Conservation (phyloP, 2,329 filamentous ascomycete species). For the Grosmannia huntii region DNA sequence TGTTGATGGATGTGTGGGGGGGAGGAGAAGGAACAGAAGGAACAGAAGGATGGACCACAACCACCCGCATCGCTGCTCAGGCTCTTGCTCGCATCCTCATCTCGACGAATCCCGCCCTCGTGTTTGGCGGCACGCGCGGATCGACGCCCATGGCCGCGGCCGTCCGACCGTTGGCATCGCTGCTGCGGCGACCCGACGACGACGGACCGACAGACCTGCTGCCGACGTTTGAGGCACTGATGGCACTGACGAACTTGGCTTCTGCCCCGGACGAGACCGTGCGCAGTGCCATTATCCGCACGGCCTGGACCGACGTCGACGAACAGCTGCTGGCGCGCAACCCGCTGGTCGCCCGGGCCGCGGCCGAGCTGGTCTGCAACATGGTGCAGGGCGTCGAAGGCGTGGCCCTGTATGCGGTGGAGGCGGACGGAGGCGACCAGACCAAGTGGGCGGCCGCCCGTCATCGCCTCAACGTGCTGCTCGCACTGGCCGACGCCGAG, state of each 20-base stretch:
- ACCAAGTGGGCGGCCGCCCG: conserved; percentile 40
- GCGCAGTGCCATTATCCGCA: conserved; percentile 56
- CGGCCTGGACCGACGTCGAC: conserved; percentile 65
- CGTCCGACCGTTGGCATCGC: conserved; percentile 66
- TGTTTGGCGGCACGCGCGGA: conserved; percentile 62
- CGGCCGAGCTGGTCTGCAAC: conserved; percentile 86
- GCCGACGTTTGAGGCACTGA: conserved; percentile 77
- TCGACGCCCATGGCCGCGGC: conserved; percentile 63
- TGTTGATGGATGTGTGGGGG: conserved; percentile 60
- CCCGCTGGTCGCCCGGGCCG: conserved; percentile 62
- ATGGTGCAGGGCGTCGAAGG: conserved; percentile 59
- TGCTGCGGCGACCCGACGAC: conserved; percentile 43
- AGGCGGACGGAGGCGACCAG: conserved; percentile 21
- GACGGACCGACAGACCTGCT: conserved; percentile 68
- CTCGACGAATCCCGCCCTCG: conserved; percentile 68
- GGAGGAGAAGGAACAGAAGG: not conserved
- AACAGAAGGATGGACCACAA: no score
- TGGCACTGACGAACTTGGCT: conserved; percentile 89
- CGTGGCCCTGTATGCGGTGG: conserved; percentile 51
- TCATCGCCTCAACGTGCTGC: conserved; percentile 66
- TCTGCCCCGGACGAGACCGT: conserved; percentile 59
- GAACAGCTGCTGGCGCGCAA: conserved; percentile 72
- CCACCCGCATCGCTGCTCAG: conserved; percentile 53
- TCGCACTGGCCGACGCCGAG: conserved; percentile 79
- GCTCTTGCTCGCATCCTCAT: conserved; percentile 77